A percentile compares a stretch with the other conserved stretches of the same genome.
phyloP scores from a whole-genome alignment of 805 yeast species.

The Candida multigemmis region DNA sequence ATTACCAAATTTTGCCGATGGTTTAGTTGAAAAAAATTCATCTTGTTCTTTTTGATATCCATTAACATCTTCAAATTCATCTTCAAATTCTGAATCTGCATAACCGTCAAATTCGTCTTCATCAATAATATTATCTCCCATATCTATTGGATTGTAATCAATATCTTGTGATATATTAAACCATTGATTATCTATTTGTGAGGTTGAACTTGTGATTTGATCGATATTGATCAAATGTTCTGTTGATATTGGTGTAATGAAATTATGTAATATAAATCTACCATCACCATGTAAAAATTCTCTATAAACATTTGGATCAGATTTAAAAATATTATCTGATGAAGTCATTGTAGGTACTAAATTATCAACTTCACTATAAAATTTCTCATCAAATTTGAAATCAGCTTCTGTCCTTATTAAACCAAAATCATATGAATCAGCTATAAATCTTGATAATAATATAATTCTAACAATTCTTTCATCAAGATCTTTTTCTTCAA shows the following conservation, averaged over 20 bases:
- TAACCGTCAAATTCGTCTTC: slow-evolving; percentile 14
- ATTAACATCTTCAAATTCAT: slow-evolving; percentile 8
- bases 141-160: slow-evolving; percentile 1
- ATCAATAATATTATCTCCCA: slow-evolving; percentile 9
- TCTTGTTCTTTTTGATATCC: slow-evolving; percentile 3
- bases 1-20: neutral
- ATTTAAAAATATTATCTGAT: slow-evolving; percentile 2
- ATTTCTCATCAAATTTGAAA: slow-evolving; percentile 31
- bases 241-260: slow-evolving; percentile 24
- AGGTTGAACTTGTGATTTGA: slow-evolving; percentile 4
- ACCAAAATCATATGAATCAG: slow-evolving; percentile 48
- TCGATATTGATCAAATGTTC: slow-evolving; percentile 15
- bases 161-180: slow-evolving; percentile 6
- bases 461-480: slow-evolving; percentile 44
- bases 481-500: slow-evolving; percentile 31
- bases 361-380: slow-evolving; percentile 16
- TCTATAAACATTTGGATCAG: slow-evolving; percentile 14
- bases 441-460: slow-evolving; percentile 40
- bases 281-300: slow-evolving; percentile 31
- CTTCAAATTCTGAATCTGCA: slow-evolving; percentile 22
- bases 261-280: slow-evolving; percentile 31
- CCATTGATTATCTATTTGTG: slow-evolving; percentile 17
- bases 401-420: slow-evolving; percentile 36
- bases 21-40: slow-evolving; percentile 1
- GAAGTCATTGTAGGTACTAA: slow-evolving; percentile 1